Evolutionary conservation across 2,329 filamentous ascomycete genomes (phyloP).

Genomic region (Stemphylium vesicarium): DNA sequence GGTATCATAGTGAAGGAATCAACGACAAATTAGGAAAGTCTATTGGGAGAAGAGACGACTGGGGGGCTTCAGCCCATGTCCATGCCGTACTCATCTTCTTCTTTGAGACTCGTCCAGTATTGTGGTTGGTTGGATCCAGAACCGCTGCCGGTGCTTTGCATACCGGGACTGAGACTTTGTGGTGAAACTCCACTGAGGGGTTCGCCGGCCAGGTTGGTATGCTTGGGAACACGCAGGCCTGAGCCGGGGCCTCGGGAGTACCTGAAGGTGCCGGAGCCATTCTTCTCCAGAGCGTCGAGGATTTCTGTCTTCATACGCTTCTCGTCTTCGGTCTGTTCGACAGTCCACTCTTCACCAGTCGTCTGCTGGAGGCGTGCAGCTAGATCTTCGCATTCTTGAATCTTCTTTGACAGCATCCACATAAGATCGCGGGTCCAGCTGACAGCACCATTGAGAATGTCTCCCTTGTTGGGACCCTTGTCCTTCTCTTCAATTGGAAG

Average conservation of each 20-base stretch:
- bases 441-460: slow-evolving; percentile 95
- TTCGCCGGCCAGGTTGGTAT: slow-evolving; percentile 90
- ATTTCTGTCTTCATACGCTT: slow-evolving; percentile 94
- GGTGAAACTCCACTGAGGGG: slow-evolving; percentile 65
- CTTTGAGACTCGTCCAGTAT: slow-evolving; percentile 77
- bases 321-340: slow-evolving; percentile 79
- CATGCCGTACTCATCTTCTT: slow-evolving; percentile 92
- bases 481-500: slow-evolving; percentile 96
- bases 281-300: slow-evolving; percentile 83
- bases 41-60: slow-evolving; percentile 9
- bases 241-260: slow-evolving; percentile 86
- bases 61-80: slow-evolving; percentile 56
- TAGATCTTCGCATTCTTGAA: slow-evolving; percentile 87
- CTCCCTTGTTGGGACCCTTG: slow-evolving; percentile 97
- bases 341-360: slow-evolving; percentile 43
- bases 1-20: slow-evolving; percentile 44
- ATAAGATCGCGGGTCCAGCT: slow-evolving; percentile 97
- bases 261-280: slow-evolving; percentile 74
- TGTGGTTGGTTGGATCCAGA: slow-evolving; percentile 57
- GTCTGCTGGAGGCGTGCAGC: slow-evolving; percentile 66
- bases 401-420: slow-evolving; percentile 92
- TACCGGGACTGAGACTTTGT: slow-evolving; percentile 61
- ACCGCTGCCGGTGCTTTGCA: slow-evolving; percentile 72
- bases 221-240: slow-evolving; percentile 87
- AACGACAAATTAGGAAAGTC: slow-evolving; percentile 22